Percentiles rank a stretch among this genome's conserved stretches.
phyloP scores from a whole-genome alignment of 192 early-diverging fungal species.

The Umbelopsis isabellina region DNA sequence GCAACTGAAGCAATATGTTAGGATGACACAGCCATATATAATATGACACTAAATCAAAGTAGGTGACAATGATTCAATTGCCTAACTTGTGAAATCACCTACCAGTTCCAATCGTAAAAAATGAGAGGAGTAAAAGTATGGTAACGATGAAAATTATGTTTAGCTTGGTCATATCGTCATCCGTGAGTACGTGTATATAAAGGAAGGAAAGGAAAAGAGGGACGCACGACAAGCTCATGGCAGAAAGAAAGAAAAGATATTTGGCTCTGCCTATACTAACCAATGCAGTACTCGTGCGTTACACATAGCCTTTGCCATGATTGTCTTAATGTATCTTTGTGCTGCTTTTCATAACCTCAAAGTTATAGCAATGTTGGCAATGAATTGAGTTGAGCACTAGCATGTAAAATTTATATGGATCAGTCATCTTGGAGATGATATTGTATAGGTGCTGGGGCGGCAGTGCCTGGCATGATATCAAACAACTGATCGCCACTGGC shows the following conservation, averaged over 20 bases:
- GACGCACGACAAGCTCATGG: background rate
- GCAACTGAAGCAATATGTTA: too few species aligned
- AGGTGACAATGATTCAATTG: background rate
- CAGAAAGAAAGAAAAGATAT: background rate
- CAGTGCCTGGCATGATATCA: too few species aligned
- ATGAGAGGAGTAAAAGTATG: background rate
- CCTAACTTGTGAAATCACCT: background rate
- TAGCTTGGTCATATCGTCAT: constrained; percentile 15
- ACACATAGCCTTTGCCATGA: constrained; percentile 10
- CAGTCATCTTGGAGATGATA: too few species aligned
- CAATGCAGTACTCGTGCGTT: constrained; percentile 23
- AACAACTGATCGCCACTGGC: too few species aligned
- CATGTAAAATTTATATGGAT: too few species aligned
- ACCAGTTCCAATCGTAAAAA: background rate
- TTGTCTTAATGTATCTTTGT: constrained; percentile 9
- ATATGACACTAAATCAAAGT: too few species aligned
- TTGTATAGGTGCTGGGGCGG: too few species aligned
- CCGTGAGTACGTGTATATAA: background rate
- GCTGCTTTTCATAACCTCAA: background rate
- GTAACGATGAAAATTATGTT: background rate
- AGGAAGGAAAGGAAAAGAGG: constrained; percentile 8
- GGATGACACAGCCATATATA: too few species aligned
- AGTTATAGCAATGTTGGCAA: too few species aligned
- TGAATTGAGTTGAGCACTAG: too few species aligned
- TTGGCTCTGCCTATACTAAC: background rate